Conservation (phyloP, 1,139 yeast genomes). For the Debaryomycetaceae sp. region DNA sequence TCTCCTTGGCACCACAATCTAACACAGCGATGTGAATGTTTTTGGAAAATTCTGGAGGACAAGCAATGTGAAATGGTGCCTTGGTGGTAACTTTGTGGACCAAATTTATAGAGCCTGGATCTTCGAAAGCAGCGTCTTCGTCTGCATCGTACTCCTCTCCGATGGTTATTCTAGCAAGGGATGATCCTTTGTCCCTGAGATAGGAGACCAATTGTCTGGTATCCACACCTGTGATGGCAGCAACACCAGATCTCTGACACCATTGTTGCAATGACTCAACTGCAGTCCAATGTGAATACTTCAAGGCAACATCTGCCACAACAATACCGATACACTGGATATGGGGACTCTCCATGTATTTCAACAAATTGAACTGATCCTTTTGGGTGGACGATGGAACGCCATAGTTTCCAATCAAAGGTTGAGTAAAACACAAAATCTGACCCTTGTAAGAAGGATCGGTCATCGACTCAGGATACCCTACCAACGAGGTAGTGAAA, state of each 20-base stretch:
- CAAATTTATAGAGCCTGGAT: constrained; percentile 87
- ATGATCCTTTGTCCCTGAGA: constrained; percentile 93
- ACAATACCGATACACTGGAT: constrained; percentile 95
- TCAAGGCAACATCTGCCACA: constrained; percentile 91
- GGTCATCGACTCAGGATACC: constrained; percentile 98
- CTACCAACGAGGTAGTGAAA: constrained; percentile 94
- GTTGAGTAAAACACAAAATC: constrained; percentile 94
- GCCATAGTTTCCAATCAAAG: constrained; percentile 95
- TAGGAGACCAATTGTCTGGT: constrained; percentile 91
- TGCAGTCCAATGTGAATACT: constrained; percentile 98
- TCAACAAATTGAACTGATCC: constrained; percentile 80
- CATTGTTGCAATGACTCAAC: constrained; percentile 92
- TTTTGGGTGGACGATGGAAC: constrained; percentile 82
- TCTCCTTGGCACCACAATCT: constrained; percentile 98
- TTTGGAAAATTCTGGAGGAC: constrained; percentile 57
- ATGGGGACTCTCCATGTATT: constrained; percentile 86
- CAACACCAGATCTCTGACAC: constrained; percentile 96
- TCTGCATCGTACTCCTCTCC: constrained; percentile 91
- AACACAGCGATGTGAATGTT: constrained; percentile 81
- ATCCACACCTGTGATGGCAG: constrained; percentile 96
- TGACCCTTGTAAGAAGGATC: constrained; percentile 97
- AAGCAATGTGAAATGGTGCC: constrained; percentile 84
- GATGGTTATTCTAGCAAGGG: constrained; percentile 82
- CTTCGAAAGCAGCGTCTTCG: constrained; percentile 87
- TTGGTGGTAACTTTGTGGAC: constrained; percentile 94